Evolutionary conservation across 768 basidiomycete genomes (phyloP).

Genomic region (Trametes gibbosa): DNA sequence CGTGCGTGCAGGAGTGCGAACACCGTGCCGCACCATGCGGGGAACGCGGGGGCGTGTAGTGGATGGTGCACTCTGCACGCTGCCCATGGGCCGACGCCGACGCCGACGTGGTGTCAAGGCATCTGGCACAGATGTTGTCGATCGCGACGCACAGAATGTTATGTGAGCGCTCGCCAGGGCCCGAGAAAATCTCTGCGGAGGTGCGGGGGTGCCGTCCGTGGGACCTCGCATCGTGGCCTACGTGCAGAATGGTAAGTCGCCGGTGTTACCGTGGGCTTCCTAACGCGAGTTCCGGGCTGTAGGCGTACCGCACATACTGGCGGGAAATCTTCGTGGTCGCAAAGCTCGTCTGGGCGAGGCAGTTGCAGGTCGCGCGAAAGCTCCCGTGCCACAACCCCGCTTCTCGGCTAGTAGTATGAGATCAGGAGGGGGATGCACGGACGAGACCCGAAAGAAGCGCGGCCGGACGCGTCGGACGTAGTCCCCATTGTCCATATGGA

Average conservation of each 20-base stretch:
- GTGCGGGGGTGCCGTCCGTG: background rate
- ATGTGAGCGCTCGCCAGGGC: background rate
- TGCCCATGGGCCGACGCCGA: background rate
- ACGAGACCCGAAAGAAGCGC: slow-evolving; percentile 8
- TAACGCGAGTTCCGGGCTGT: background rate
- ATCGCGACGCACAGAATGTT: background rate
- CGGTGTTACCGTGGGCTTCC: background rate
- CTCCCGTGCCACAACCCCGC: background rate
- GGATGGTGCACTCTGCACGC: background rate
- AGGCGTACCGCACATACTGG: background rate
- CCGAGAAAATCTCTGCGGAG: background rate
- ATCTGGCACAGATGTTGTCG: background rate
- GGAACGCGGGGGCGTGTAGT: background rate
- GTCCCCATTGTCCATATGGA: slow-evolving; percentile 3
- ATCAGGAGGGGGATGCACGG: background rate
- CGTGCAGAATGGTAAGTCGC: background rate
- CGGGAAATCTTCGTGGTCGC: background rate
- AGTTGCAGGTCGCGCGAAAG: background rate
- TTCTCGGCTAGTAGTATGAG: background rate
- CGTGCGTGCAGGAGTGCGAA: slow-evolving; percentile 4
- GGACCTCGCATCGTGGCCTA: background rate
- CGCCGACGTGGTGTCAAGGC: background rate
- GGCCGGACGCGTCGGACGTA: slow-evolving; percentile 5
- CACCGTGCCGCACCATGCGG: background rate
- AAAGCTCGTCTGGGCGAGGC: background rate